Evolutionary conservation across 208 protist species (phyloP), one percentile per base, ranked within the genome.

Genomic region (Paratrypanosoma confusum): DNA sequence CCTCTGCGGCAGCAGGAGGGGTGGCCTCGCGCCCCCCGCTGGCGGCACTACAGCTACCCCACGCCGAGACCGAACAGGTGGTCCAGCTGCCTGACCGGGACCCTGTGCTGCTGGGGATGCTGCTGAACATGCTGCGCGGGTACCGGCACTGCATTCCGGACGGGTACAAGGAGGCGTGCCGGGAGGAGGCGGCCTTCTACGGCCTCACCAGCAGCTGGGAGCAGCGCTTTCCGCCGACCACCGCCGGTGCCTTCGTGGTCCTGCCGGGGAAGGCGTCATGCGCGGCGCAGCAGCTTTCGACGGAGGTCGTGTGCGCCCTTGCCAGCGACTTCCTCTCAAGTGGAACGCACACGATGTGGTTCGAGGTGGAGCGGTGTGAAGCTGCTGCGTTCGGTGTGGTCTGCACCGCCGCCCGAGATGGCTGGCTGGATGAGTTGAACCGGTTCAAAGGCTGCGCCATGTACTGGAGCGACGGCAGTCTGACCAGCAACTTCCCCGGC

Each of bases 391-490:
- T 87, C 0, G 78, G 71, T 1, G 61, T 78, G 18, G 57, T 66
- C 16, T 50, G 46, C 37, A 49, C 58, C 4, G 50, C 28, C 6
- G 50, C 18, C 17, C 21, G 18, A 1, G 35, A 46, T 3, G 28
- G 28, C 10, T 27, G 36, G 5, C 26, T 38, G 11, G 62, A 65
- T 8, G 34, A 41, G 35, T 34, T 49, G 1, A 25, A 16, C 0
- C 11, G 26, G 0, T 54, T 31, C 16, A 35, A 48, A 25, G 63
- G 57, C 3, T 27, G 55, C 13, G 78, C 64, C 3, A 58, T 87
- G 27, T 82, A 73, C 43, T 87, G 78, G 73, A 80, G 63, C 36
- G 73, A 87, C 39, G 78, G 73, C 0, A 57, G 62, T 23, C 53
- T 81, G 20, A 52, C 66, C 2, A 50, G 60, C n/a, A 62, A 75